phyloP scores from a whole-genome alignment of 2,329 filamentous ascomycete genomes.

The Coccinonectria pachysandricola region DNA sequence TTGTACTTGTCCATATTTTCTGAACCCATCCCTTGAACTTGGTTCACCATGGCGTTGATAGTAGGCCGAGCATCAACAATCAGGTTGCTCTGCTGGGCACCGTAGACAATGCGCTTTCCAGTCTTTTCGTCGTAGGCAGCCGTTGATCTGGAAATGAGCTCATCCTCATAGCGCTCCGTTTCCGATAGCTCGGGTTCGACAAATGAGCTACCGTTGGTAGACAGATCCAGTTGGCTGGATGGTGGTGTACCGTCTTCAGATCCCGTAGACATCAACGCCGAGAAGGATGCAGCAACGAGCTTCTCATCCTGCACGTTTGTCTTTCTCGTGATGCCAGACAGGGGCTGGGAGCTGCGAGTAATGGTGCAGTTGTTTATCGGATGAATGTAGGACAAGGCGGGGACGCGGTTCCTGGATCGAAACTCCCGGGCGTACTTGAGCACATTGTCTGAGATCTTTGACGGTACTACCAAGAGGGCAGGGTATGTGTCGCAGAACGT shows the following conservation, averaged over 20 bases:
- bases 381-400: conserved; percentile 87
- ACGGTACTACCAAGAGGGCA: conserved; percentile 71
- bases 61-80: conserved; percentile 94
- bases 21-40: conserved; percentile 83
- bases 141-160: conserved; percentile 39
- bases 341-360: conserved; percentile 84
- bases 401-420: conserved; percentile 80
- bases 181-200: conserved; percentile 45
- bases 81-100: conserved; percentile 84
- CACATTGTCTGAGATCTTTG: conserved; percentile 89
- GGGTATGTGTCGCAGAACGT: conserved; percentile 90
- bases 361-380: conserved; percentile 95
- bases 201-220: conserved; percentile 15
- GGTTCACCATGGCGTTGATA: conserved; percentile 90
- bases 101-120: conserved; percentile 62
- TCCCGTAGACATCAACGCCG: conserved; percentile 22
- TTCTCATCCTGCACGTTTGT: conserved; percentile 94
- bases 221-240: conserved; percentile 41
- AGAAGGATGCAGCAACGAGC: conserved; percentile 85
- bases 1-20: conserved; percentile 98
- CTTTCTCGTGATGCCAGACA: conserved; percentile 76
- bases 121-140: conserved; percentile 46
- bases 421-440: conserved; percentile 88
- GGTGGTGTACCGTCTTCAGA: conserved; percentile 26
- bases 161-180: conserved; percentile 58